Percentiles rank a stretch among this genome's conserved stretches.
Evolutionary conservation across 78 protist species (phyloP).

Genomic region (Dictyostelium firmibasis): DNA sequence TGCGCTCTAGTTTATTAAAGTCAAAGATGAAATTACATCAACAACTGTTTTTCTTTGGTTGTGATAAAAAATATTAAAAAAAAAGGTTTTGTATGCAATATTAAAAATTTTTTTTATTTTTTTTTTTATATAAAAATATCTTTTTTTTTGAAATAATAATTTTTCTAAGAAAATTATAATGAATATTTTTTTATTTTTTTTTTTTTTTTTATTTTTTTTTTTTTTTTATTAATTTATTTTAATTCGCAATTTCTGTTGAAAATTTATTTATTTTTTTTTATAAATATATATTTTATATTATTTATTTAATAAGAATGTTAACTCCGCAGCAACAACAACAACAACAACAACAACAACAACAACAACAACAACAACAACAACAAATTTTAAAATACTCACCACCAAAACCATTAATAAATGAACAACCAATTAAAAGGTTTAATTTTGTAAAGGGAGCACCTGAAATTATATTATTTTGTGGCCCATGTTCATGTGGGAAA

Average conservation of each 20-base stretch:
- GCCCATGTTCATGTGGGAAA: slow-evolving; percentile 32
- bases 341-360: not conserved
- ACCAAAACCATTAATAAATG: not conserved
- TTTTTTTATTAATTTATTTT: too few relatives aligned
- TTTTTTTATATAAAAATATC: not conserved
- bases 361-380: not conserved
- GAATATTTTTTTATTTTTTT: too few relatives aligned
- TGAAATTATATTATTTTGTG: slow-evolving; percentile 40
- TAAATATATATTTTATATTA: not conserved
- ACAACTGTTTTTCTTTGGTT: too few relatives aligned
- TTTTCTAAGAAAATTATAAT: not conserved
- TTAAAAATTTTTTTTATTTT: too few relatives aligned
- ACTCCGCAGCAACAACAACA: not conserved
- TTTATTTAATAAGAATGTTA: not conserved
- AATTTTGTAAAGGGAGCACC: slow-evolving; percentile 17
- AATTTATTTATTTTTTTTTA: not conserved
- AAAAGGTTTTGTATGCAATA: too few relatives aligned
- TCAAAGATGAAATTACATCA: too few relatives aligned
- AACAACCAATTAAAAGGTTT: not conserved
- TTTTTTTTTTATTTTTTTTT: too few relatives aligned
- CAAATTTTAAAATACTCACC: not conserved
- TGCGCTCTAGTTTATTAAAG: too few relatives aligned
- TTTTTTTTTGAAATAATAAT: not conserved
- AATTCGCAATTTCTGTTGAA: not conserved
- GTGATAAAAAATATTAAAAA: too few relatives aligned